A percentile compares a stretch with the other conserved stretches of the same genome.
Conservation (phyloP, 2,329 filamentous ascomycete species). For the Xylaria sp. region DNA sequence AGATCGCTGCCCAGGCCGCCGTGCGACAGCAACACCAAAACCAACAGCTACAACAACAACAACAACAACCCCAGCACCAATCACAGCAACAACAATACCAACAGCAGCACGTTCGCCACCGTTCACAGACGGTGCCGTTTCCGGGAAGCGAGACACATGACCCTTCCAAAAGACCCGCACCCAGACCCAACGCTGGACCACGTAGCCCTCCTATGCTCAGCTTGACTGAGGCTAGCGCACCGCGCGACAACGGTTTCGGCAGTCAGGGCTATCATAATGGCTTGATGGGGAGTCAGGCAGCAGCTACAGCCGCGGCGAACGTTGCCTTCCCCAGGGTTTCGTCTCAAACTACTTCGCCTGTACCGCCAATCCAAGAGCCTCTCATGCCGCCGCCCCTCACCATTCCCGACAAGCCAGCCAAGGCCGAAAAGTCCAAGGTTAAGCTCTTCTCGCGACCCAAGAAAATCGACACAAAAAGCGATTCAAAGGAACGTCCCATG, state of each 20-base stretch:
- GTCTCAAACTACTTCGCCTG: slow-evolving; percentile 61
- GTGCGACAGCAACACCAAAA: slow-evolving; percentile 60
- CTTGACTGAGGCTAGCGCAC: slow-evolving; percentile 71
- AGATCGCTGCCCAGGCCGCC: slow-evolving; percentile 82
- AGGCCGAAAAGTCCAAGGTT: slow-evolving; percentile 78
- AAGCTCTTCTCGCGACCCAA: slow-evolving; percentile 84
- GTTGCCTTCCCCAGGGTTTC: slow-evolving; percentile 74
- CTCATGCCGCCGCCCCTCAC: slow-evolving; percentile 51
- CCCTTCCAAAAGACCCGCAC: slow-evolving; percentile 51
- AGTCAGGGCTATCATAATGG: slow-evolving; percentile 68
- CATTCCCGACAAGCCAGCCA: slow-evolving; percentile 66
- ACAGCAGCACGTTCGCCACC: slow-evolving; percentile 70
- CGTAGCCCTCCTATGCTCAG: slow-evolving; percentile 71
- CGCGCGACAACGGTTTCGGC: slow-evolving; percentile 65
- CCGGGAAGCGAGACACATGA: slow-evolving; percentile 58
- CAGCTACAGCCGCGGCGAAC: slow-evolving; percentile 77
- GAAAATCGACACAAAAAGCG: slow-evolving; percentile 77
- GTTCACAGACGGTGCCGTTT: slow-evolving; percentile 77
- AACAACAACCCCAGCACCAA: slow-evolving; percentile 55
- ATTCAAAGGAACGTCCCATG: slow-evolving; percentile 71
- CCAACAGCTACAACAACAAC: slow-evolving; percentile 57
- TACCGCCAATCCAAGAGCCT: slow-evolving; percentile 50
- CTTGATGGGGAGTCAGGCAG: slow-evolving; percentile 67
- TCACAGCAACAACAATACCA: slow-evolving; percentile 49
- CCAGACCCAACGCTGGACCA: slow-evolving; percentile 56